Evolutionary conservation across 768 basidiomycete genomes (phyloP), one percentile per base, ranked within the genome.

Genomic region (Leccinum subgranulosum): DNA sequence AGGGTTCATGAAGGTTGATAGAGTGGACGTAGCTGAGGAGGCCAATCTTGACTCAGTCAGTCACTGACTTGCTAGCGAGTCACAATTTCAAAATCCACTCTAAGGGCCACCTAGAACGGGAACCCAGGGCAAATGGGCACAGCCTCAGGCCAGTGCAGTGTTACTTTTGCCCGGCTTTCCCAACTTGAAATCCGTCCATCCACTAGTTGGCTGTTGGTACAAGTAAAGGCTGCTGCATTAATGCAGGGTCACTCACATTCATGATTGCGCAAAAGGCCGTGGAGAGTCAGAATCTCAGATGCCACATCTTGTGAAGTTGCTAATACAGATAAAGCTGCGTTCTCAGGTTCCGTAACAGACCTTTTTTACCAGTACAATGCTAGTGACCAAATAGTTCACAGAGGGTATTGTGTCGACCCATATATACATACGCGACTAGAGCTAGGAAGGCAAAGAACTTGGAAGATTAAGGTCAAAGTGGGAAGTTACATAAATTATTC

Each of bases 1-100:
- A 60, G 48, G 39, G 49, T 39, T 55, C 68, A 70, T 65, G 54
- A 41, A 41, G 53, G 50, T 46, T 50, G 55, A n/a, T 3, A 50
- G 51, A 31, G 36, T 57, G 25, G 46, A 60, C 31, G 41, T 43
- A 39, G 53, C 23, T 43, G 46, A 53, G n/a, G 36, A 41, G 29
- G 19, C 25, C 27, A 28, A 29, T 31, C 27, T 28, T 48, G 10
- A 48, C 25, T 49, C 49, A 10, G 29, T 29, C 49, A 49, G 49
- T 34, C 49, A 47, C 46, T 47, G 46, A 25, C 46, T 47, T 47
- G 43, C 21, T 21, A 46, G 14, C 45, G 23, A 46, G 45, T 46
- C 45, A 19, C 41, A 19, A 43, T 39, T 39, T 39, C 39, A 39
- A 39, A 39, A n/a, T 1, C 17, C 39, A 39, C 39, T 39, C 4